Evolutionary conservation across 2,329 filamentous ascomycete genomes (phyloP), one percentile per base, ranked within the genome.

Genomic region (Botrytis paeoniae): DNA sequence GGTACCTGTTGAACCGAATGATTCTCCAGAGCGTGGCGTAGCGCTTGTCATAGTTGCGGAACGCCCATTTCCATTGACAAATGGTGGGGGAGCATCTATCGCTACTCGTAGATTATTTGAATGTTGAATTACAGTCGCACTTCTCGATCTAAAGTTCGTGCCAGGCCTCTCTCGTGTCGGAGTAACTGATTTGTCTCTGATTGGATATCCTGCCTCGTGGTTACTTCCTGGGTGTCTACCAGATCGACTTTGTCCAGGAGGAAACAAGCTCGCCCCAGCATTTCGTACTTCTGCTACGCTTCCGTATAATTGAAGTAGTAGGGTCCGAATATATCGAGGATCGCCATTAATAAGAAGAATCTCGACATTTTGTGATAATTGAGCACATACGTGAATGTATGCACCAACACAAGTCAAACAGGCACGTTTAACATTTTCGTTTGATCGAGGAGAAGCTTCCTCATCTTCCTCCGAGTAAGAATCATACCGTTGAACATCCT

Each of bases 1-100:
- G n/a, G 73, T 74, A 51, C 69, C 78, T 25, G 76, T 77, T 29
- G 91, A 89, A 2, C 85, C 86, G 80, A 96, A 97, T 0, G 93
- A 93, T 78, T 97, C 94, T 61, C 91, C 92, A 12, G 93, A 97
- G 37, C 93, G 90, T 63, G 94, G 93, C 0, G 93, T 97, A n/a
- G 86, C 78, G 73, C 77, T 80, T 20, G 77, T 78, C 75, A 86
- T 83, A 4, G 85, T 86, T 3, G 86, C 85, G 41, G 86, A 86
- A 35, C 88, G 85, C 22, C 84, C 81, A 18, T 80, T 81, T 45
- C 86, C 85, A 74, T 87, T 88, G 71, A 86, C 80, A 69, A 85
- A 87, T 0, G 85, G 82, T 83, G 83, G 81, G 16, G 80, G 78
- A 12, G 88, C 84, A 75, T 90, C 87, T 0, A 88, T 90, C 32